Base-by-base conservation (phyloP, 306 rosid genomes). In the Dryas drummondii region DNA sequence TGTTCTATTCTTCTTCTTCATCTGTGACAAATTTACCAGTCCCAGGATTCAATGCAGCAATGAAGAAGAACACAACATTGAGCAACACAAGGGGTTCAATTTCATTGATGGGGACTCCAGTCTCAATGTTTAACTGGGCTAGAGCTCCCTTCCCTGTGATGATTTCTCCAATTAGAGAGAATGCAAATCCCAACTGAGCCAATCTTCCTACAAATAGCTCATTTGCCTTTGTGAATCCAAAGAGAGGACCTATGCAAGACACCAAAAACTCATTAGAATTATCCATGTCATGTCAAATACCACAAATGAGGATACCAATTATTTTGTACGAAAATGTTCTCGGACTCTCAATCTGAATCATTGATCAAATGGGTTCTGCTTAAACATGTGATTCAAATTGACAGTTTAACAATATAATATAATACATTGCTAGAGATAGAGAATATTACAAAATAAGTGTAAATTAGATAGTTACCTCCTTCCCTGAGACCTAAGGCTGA, bases 31-130 rank as follows among this genome's bases (percentile, higher is more conserved):
- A 94, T 84, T 86, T 85, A 22, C 99, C 99, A 49, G 90, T 92
- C 27, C 99, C 99, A 45, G 99, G 99, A 78, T 94, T 94, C 91
- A 94, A 58, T 13, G 99, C 99, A 40, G 99, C 99, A 63, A 94
- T 0, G 87, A 94, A 94, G 90, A 94, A 94, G 97, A 96, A 96
- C 57, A 82, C 37, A 19, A 96, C 97, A 26, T 89, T 92, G 78
- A 96, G 88, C 84, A 96, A 80, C 68, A 90, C 97, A 14, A 96
- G 87, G 0, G 98, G 98, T 72, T 96, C 98, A 5, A 94, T 90
- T 69, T 94, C 99, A 71, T 80, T 94, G 17, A 94, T 85, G 19
- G 99, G 99, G 32, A 94, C 90, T 45, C 99, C 99, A 0, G 99
- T 94, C 84, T 94, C 99, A 9, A 94, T 86, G 93, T 94, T 94